A percentile compares a stretch with the other conserved stretches of the same genome.
Evolutionary conservation across 1,284 basidiomycete species (phyloP).

Genomic region (Ceratobasidium sp.): DNA sequence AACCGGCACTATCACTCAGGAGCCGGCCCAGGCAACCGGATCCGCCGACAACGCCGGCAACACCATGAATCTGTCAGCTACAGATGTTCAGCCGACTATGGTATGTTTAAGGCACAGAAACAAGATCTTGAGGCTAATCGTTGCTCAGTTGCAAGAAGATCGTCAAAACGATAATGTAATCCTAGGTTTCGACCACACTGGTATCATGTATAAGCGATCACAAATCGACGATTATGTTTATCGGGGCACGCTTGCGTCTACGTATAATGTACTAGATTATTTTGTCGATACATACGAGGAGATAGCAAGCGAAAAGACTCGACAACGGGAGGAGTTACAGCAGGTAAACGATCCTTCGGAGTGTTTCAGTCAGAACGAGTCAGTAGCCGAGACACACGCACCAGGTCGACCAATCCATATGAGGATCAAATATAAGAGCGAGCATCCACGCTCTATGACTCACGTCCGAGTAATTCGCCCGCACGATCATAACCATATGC

Average conservation of each 20-base stretch:
- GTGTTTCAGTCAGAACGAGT: neutral
- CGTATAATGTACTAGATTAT: slow-evolving; percentile 3
- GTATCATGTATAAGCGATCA: neutral
- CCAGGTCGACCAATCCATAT: neutral
- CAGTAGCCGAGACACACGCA: neutral
- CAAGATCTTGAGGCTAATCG: neutral
- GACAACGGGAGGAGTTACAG: neutral
- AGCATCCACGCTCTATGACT: neutral
- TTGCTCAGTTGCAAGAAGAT: neutral
- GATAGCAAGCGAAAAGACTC: neutral
- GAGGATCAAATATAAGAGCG: neutral
- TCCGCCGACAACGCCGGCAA: too few relatives aligned
- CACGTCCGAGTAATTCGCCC: neutral
- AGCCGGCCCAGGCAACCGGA: too few relatives aligned
- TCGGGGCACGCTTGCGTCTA: neutral
- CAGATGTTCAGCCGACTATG: too few relatives aligned
- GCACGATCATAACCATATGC: slow-evolving; percentile 9
- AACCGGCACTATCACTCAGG: too few relatives aligned
- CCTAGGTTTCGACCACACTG: neutral
- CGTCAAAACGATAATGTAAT: neutral
- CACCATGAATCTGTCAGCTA: too few relatives aligned
- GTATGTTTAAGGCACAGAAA: neutral
- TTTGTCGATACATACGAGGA: slow-evolving; percentile 17
- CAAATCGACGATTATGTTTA: slow-evolving; percentile 14
- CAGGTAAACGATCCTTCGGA: neutral